Base-by-base conservation (phyloP, 1,139 yeast genomes). In the Candida anutae region DNA sequence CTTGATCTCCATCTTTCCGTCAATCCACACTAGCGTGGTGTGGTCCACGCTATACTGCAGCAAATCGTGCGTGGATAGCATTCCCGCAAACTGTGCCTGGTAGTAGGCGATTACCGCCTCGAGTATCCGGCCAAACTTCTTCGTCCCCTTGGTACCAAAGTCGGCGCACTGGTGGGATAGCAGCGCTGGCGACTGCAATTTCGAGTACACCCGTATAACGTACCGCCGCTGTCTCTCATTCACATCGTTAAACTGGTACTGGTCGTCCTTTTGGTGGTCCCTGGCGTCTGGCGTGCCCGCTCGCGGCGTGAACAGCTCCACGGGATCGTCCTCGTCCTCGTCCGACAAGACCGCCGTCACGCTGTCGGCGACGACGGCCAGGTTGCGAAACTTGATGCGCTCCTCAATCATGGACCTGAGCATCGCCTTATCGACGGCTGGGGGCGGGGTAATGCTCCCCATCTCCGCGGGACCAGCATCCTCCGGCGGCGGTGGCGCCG, bases 1-100 rank as follows among this genome's bases (percentile, higher is more conserved):
- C 31, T 59, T 59, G 26, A 65, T 46, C 28, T 63, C 62, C 36
- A 50, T 51, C 31, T 50, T 52, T 1, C 69, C 70, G 26, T 61
- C 65, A 3, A 63, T 45, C 71, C 71, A 65, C 3, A 62, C 49
- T 26, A 65, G 43, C 1, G 53, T 38, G 2, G 53, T 44, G 4
- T 41, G 26, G 3, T 37, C 35, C 10, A 35, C 27, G 18, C 36
- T 32, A 26, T 42, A 34, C 20, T 25, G 21, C 8, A 30, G 28
- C 15, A 31, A 26, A 24, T 28, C 30, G 26, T 19, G 30, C 11
- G 33, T 27, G 6, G 25, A 18, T 6, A 38, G 19, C 6, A 20
- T 21, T 13, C 14, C n/a, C 5, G 26, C 24, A 14, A 23, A 19
- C 8, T 13, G 11, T 4, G 22, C 23, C 11, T 23, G 27, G 23